phyloP scores from a whole-genome alignment of 805 yeast genomes.

The Nakazawaea ishiwadae region DNA sequence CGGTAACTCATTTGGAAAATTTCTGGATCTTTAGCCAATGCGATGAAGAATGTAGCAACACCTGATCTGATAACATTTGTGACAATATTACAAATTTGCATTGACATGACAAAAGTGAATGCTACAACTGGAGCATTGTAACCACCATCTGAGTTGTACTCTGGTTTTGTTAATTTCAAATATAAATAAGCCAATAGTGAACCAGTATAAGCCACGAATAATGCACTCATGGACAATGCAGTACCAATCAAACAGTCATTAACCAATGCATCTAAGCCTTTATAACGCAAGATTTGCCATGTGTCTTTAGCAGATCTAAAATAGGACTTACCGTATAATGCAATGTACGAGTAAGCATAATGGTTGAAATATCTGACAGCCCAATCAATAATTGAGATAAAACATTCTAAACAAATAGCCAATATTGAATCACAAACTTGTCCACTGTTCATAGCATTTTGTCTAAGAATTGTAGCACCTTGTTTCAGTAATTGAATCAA shows the following conservation, averaged over 20 bases:
- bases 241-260: constrained; percentile 81
- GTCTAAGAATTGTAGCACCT: constrained; percentile 46
- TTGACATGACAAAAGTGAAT: constrained; percentile 64
- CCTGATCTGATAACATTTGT: constrained; percentile 72
- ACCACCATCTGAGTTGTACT: constrained; percentile 52
- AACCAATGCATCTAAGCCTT: constrained; percentile 80
- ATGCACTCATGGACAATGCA: constrained; percentile 70
- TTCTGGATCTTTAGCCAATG: constrained; percentile 78
- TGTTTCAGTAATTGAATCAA: constrained; percentile 64
- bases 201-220: constrained; percentile 57
- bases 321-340: constrained; percentile 81
- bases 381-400: constrained; percentile 72
- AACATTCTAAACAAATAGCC: constrained; percentile 49
- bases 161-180: constrained; percentile 63
- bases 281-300: constrained; percentile 67
- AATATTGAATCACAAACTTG: constrained; percentile 49
- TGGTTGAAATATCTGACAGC: constrained; percentile 80
- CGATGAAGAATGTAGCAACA: constrained; percentile 72
- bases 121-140: constrained; percentile 73
- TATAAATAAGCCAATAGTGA: constrained; percentile 57
- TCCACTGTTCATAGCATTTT: constrained; percentile 30
- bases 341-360: constrained; percentile 83
- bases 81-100: constrained; percentile 68
- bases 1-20: constrained; percentile 69
- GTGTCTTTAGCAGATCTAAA: constrained; percentile 76